phyloP scores from a whole-genome alignment of 2,329 filamentous ascomycete species.

The Capronia coronata region DNA sequence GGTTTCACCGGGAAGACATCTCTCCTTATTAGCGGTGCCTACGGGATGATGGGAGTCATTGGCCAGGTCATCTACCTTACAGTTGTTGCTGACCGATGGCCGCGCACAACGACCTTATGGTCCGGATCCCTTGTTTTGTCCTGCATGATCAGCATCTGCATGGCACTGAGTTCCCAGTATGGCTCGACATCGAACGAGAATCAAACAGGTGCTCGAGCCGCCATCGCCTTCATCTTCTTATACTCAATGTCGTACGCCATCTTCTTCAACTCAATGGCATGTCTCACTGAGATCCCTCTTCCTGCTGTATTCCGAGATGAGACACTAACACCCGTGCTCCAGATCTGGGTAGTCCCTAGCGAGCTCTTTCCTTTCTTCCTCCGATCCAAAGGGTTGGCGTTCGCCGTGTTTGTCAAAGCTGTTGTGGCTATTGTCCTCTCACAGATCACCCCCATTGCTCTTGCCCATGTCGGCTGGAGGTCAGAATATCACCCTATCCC shows the following conservation, averaged over 20 bases:
- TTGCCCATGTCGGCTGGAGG: conserved; percentile 36
- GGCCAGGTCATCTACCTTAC: conserved; percentile 34
- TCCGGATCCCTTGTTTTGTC: conserved; percentile 30
- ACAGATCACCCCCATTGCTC: conserved; percentile 35
- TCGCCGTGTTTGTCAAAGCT: conserved; percentile 33
- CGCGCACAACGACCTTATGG: conserved; percentile 33
- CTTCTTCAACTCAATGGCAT: conserved; percentile 37
- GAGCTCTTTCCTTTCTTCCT: conserved; percentile 35
- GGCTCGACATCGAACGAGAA: conserved; percentile 27
- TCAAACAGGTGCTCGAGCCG: conserved; percentile 30
- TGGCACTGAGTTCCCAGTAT: conserved; percentile 28
- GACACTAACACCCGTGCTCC: too few relatives aligned
- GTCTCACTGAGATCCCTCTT: too few relatives aligned
- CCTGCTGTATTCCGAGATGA: too few relatives aligned
- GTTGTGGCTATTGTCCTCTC: conserved; percentile 31
- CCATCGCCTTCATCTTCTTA: conserved; percentile 37
- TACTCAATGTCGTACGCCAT: conserved; percentile 35
- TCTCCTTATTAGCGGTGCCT: conserved; percentile 34
- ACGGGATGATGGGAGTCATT: conserved; percentile 37
- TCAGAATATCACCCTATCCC: too few relatives aligned
- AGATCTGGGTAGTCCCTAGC: conserved; percentile 33
- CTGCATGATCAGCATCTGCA: conserved; percentile 30
- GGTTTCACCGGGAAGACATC: conserved; percentile 33
- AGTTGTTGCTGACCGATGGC: conserved; percentile 34
- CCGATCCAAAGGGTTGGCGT: conserved; percentile 31